Evolutionary conservation across 2,329 filamentous ascomycete species (phyloP), one percentile per base, ranked within the genome.

Genomic region (Colletotrichum lentis): DNA sequence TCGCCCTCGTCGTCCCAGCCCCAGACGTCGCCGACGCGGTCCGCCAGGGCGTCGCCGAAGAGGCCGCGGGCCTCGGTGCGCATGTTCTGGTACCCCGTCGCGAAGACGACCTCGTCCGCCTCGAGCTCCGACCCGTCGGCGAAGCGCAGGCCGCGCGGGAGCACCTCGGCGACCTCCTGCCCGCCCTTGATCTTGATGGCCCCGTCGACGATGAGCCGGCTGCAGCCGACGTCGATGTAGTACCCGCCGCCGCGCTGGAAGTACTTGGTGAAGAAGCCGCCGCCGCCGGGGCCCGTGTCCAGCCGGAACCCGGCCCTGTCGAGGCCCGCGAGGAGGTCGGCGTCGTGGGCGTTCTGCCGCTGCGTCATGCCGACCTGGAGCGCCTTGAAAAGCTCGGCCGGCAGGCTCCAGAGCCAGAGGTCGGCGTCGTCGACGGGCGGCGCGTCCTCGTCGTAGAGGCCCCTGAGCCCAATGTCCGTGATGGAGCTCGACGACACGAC

Each of bases 371-470:
- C 83, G n/a, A 83, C 75, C 58, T 91, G 86, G 4, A 87, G 74
- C 0, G 85, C 80, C 73, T 92, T 92, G 69, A 88, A 80, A 0
- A 93, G 80, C 1, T 87, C 81, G 0, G 80, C 81, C 0, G 91
- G 90, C 2, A 85, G 76, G 35, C 85, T 84, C 74, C 88, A 87
- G 0, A 86, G 76, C 2, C 85, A 78, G 5, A 93, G 68, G 72
- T 94, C 91, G 0, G 88, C 87, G 53, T 92, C 90, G 35, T 92
- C 88, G 5, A 84, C 83, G 0, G 87, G 85, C 0, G 89, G 90
- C 0, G 84, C 82, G n/a, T 77, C 77, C 65, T 88, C 85, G 0
- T 76, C 76, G 73, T 84, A 86, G 1, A 87, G 70, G 0, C 83
- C 83, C 57, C 82, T 84, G 5, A 91, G 76, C 0, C 81, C 78